phyloP scores from a whole-genome alignment of 2,329 filamentous ascomycete species.

The Xylariales sp. region DNA sequence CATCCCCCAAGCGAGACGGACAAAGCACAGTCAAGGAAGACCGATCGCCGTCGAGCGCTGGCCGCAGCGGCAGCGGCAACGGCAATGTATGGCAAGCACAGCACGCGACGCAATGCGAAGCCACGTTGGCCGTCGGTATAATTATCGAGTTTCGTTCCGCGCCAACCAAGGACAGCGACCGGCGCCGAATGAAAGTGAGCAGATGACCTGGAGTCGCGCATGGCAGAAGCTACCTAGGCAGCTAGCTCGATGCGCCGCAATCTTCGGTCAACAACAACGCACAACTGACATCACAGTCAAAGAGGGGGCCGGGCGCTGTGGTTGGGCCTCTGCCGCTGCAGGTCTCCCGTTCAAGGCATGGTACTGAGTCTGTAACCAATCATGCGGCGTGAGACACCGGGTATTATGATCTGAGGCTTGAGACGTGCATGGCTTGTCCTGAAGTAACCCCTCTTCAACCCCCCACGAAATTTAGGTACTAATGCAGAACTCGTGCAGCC shows the following conservation, averaged over 20 bases:
- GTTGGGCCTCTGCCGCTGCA: conserved; percentile 1
- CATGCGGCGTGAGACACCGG: background rate
- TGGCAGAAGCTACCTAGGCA: background rate
- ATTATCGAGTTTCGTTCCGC: background rate
- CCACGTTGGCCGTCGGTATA: conserved; percentile 13
- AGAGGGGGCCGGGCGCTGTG: background rate
- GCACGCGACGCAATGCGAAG: conserved; percentile 24
- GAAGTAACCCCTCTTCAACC: conserved; percentile 10
- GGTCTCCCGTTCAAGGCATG: background rate
- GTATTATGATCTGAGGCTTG: conserved; percentile 1
- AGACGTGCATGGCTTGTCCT: background rate
- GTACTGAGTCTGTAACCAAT: background rate
- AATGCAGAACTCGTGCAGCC: conserved; percentile 22
- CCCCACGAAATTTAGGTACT: conserved; percentile 24
- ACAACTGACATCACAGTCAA: background rate
- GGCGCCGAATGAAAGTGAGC: conserved; percentile 20
- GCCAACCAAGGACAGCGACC: background rate
- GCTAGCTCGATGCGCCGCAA: background rate
- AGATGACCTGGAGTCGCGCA: conserved; percentile 18
- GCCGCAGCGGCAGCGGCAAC: background rate
- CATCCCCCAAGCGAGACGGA: conserved; percentile 1
- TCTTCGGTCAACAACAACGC: background rate
- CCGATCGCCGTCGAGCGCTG: background rate
- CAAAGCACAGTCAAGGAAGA: background rate
- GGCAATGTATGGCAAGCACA: background rate